Evolutionary conservation across 148 eudicot species (phyloP).

Genomic region (Hydrangea macrophylla): DNA sequence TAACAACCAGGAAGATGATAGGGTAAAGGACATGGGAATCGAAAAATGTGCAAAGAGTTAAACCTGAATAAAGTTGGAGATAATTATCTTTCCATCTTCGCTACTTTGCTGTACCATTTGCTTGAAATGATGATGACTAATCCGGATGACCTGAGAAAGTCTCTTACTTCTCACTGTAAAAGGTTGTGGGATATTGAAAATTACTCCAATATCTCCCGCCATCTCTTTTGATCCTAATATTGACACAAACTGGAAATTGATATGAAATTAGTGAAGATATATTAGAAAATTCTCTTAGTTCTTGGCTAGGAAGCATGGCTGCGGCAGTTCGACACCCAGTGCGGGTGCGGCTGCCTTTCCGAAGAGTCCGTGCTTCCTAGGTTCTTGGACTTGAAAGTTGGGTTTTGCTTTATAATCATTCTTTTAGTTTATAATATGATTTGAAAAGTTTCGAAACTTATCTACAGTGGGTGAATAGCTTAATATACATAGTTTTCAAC

Average conservation of each 20-base stretch:
- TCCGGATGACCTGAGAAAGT: constrained; percentile 56
- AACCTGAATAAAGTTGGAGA: constrained; percentile 48
- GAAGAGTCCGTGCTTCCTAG: no score
- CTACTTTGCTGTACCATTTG: constrained; percentile 39
- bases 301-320: no score
- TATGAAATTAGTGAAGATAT: constrained; percentile 1
- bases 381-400: neutral
- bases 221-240: constrained; percentile 26
- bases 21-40: neutral
- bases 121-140: constrained; percentile 54
- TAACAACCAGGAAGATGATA: neutral
- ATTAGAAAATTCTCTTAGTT: neutral
- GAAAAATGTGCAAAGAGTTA: neutral
- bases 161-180: constrained; percentile 58
- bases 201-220: constrained; percentile 31
- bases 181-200: constrained; percentile 39
- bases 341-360: no score
- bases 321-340: no score
- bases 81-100: constrained; percentile 37
- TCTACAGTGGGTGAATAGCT: neutral
- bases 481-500: neutral
- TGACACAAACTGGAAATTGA: constrained; percentile 36
- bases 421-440: neutral
- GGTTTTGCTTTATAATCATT: neutral
- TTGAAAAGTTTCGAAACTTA: neutral